Base-by-base conservation (phyloP, 345 rosid species). In the Lumnitzera littorea region DNA sequence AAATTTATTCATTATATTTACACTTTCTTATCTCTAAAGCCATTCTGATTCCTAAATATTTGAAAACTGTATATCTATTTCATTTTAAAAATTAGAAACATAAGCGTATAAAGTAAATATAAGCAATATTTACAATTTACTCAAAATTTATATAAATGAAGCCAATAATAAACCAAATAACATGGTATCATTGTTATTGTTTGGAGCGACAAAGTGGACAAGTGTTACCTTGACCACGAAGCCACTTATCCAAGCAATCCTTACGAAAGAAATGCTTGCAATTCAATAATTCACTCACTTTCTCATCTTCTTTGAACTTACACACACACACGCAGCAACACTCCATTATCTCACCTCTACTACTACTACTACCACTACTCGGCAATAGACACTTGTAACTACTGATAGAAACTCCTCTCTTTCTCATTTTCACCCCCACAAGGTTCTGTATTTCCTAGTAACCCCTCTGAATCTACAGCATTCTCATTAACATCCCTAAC, bases 201-300 rank as follows among this genome's bases (percentile, higher is more conserved):
- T 77, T 62, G 16, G 95, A 88, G 50, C 95, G 78, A 79, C 96
- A 91, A 11, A 91, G 81, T 66, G 96, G 98, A 56, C 96, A 91
- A 11, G 90, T 81, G 43, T 27, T 64, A 48, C 77, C 83, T 13
- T 69, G 69, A 62, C 76, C 82, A 55, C 73, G 69, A 73, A 91
- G 77, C 98, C 91, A 91, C 58, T 78, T 83, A 63, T 91, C 84
- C 46, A 91, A 55, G 59, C 96, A 88, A 55, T 65, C 68, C 72
- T 66, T 84, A 82, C 88, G 96, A 70, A 86, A 88, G 82, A 79
- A 83, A 76, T 91, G 98, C 82, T 79, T 83, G 84, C 98, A 91
- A 55, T 56, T 49, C 56, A 17, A 48, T 13, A 91, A 67, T 69
- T 86, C 91, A 63, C 89, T 86, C 70, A 86, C 91, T 77, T 91